Evolutionary conservation across 2,329 filamentous ascomycete species (phyloP).

Genomic region (Aspergillus chevalieri): DNA sequence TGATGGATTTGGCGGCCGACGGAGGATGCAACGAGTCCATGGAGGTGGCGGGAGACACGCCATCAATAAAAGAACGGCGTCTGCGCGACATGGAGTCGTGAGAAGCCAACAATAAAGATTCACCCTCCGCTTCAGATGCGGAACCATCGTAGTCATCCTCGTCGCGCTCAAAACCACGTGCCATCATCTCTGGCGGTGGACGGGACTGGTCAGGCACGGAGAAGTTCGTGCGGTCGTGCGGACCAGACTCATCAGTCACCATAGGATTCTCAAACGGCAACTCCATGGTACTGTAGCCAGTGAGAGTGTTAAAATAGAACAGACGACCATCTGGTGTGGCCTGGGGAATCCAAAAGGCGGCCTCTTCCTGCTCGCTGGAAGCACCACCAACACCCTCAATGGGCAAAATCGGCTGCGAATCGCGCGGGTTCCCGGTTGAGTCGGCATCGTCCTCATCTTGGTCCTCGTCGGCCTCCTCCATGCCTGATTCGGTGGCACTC

Average conservation of each 20-base stretch:
- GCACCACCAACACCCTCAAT: constrained; percentile 56
- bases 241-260: constrained; percentile 73
- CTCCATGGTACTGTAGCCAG: constrained; percentile 90
- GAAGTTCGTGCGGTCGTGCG: constrained; percentile 81
- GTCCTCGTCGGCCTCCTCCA: constrained; percentile 57
- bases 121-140: constrained; percentile 78
- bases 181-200: constrained; percentile 86
- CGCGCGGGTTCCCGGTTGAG: constrained; percentile 61
- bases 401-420: constrained; percentile 55
- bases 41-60: constrained; percentile 77
- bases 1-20: constrained; percentile 52
- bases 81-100: constrained; percentile 61
- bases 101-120: constrained; percentile 63
- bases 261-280: constrained; percentile 85
- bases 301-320: constrained; percentile 98
- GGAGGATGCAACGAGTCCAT: constrained; percentile 84
- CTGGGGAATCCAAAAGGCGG: constrained; percentile 98
- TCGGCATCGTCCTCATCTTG: constrained; percentile 63
- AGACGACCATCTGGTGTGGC: constrained; percentile 86
- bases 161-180: constrained; percentile 70
- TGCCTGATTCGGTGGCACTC: constrained; percentile 40
- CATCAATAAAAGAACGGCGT: constrained; percentile 62
- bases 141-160: constrained; percentile 92
- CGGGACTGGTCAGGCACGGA: constrained; percentile 83
- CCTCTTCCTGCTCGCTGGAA: constrained; percentile 68